Evolutionary conservation across 2,329 filamentous ascomycete species (phyloP), one percentile per base, ranked within the genome.

Genomic region (Fusarium pilosicola): DNA sequence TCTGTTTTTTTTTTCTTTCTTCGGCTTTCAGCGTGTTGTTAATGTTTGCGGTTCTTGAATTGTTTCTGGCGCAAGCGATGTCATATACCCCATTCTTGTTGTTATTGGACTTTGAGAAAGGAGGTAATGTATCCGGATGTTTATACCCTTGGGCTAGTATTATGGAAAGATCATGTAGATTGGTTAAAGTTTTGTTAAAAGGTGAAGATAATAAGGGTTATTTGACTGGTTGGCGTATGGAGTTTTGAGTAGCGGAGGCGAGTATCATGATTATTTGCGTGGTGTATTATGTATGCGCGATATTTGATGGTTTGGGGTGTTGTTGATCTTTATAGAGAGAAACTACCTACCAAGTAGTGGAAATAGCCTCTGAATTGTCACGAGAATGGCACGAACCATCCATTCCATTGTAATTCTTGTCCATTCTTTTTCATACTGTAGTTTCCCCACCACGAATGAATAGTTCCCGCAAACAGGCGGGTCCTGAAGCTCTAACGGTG

Each of bases 71-170:
- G 66, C 41, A 34, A 51, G 61, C 38, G 44, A 60, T 59, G 34
- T 49, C 36, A 41, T 55, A 71, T 71, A 71, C 69, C 68, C 68
- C 18, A 28, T 59, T 70, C 58, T 71, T 65, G 52, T 70, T 65
- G 48, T 44, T 54, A 18, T n/a, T 71, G 46, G 24, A 51, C 64
- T 41, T 32, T 65, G 58, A 64, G 62, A 69, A 56, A 46, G 66
- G 57, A 69, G 44, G 41, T 69, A 69, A 63, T 64, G 57, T 63
- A 51, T 52, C 30, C 28, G 59, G 45, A 70, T 70, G 68, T 65
- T 58, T 70, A 70, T 65, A 65, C 58, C 65, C 51, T 58, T 64
- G 44, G 49, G 24, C 49, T 54, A 28, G 42, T 28, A 44, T 41
- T 44, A 67, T 51, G 38, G 55, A 60, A 67, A 55, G 49, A 38